phyloP scores from a whole-genome alignment of 805 yeast species.

The Nakazawaea wickerhamii region DNA sequence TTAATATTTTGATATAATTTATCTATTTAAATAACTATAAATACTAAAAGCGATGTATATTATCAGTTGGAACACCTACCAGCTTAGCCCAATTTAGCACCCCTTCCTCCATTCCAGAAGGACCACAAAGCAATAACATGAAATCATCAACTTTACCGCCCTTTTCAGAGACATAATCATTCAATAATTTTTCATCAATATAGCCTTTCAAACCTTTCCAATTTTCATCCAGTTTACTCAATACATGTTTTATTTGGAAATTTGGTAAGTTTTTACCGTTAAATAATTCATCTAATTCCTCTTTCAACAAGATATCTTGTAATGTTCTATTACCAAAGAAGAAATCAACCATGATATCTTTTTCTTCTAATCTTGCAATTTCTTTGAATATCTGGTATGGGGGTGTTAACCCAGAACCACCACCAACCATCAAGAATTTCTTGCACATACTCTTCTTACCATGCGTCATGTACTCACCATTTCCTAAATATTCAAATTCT shows the following conservation, averaged over 20 bases:
- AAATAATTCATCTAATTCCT: conserved; percentile 36
- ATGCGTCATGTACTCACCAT: conserved; percentile 15
- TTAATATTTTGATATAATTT: no score
- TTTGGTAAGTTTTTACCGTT: conserved; percentile 32
- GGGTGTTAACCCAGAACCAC: conserved; percentile 55
- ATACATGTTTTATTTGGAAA: conserved; percentile 37
- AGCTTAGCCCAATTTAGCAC: conserved; percentile 16
- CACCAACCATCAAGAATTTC: conserved; percentile 42
- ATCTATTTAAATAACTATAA: no score
- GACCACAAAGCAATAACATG: conserved; percentile 46
- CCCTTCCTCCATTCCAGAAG: conserved; percentile 34
- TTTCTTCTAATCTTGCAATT: conserved; percentile 38
- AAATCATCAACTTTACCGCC: conserved; percentile 21
- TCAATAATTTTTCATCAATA: conserved; percentile 35
- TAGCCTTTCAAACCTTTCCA: conserved; percentile 38
- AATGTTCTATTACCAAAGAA: conserved; percentile 38
- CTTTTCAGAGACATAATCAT: conserved; percentile 27
- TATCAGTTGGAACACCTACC: conserved; percentile 14
- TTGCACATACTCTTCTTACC: conserved; percentile 15
- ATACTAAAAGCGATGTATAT: conserved; percentile 21
- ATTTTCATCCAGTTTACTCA: conserved; percentile 21
- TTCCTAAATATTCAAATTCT: conserved; percentile 22
- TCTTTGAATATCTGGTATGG: conserved; percentile 47
- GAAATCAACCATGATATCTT: conserved; percentile 39
- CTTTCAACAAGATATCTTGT: conserved; percentile 40